Percentiles rank a stretch among this genome's conserved stretches.
These are phyloP conservation scores for Eimeria necatrix DNA, from an alignment of 169 alveolate species.

Conservation along the genomic window DNA sequence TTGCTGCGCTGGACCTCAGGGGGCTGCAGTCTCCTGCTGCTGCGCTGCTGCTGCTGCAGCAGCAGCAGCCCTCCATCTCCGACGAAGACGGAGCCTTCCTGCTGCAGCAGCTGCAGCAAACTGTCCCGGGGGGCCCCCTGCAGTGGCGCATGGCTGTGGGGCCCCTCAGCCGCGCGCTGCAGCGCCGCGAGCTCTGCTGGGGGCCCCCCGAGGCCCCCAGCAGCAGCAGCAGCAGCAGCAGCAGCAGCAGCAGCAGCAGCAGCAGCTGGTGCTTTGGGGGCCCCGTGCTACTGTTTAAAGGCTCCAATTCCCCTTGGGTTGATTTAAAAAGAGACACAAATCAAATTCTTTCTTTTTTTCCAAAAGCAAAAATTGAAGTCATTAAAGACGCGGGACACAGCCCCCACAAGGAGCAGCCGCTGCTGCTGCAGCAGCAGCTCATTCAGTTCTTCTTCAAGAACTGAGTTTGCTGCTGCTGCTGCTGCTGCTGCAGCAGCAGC, in stretches of 20 bases:
- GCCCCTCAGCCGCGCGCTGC: not conserved
- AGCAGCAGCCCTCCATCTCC: no score
- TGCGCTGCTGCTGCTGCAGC: not conserved
- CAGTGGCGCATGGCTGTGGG: not conserved
- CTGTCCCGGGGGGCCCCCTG: not conserved
- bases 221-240: conserved; percentile 28
- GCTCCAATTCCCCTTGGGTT: not conserved
- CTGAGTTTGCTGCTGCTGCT: no score
- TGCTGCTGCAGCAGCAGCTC: not conserved
- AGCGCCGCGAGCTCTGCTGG: not conserved
- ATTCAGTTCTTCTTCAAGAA: not conserved
- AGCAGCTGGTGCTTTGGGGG: not conserved
- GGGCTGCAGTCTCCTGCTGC: not conserved
- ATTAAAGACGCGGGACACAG: not conserved
- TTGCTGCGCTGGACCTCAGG: not conserved
- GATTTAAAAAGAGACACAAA: not conserved
- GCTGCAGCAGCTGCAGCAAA: not conserved
- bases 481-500: no score
- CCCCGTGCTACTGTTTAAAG: not conserved
- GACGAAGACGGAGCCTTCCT: no score
- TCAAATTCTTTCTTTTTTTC: not conserved
- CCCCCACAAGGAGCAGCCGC: conserved; percentile 10
- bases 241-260: conserved; percentile 40
- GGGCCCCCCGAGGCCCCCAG: not conserved
- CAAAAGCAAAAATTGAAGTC: not conserved